phyloP scores from a whole-genome alignment of 805 yeast species.

The Brettanomyces anomalus region DNA sequence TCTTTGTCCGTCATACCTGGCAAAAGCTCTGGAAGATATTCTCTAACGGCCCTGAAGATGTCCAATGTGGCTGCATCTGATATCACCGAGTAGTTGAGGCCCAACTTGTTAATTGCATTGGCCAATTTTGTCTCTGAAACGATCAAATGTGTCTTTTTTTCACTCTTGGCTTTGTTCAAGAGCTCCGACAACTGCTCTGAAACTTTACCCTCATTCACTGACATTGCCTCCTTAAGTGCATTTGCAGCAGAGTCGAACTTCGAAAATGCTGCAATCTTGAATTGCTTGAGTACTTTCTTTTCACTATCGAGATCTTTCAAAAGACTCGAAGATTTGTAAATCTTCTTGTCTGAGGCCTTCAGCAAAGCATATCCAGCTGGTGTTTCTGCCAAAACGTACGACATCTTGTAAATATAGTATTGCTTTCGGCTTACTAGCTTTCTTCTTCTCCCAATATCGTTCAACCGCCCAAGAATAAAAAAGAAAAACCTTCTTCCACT shows the following conservation, averaged over 20 bases:
- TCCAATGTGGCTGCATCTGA: slow-evolving; percentile 94
- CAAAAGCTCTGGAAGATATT: slow-evolving; percentile 83
- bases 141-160: slow-evolving; percentile 77
- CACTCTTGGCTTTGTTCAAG: slow-evolving; percentile 66
- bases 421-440: too few species aligned
- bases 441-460: too few species aligned
- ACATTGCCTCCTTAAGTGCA: slow-evolving; percentile 91
- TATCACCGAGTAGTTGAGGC: slow-evolving; percentile 77
- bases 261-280: slow-evolving; percentile 92
- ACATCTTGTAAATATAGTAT: slow-evolving; percentile 34
- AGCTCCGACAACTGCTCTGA: slow-evolving; percentile 72
- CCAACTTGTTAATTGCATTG: slow-evolving; percentile 91
- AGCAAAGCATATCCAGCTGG: slow-evolving; percentile 98
- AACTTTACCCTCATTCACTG: slow-evolving; percentile 90
- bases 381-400: slow-evolving; percentile 91
- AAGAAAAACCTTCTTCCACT: too few species aligned
- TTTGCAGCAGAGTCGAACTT: slow-evolving; percentile 91
- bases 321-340: slow-evolving; percentile 73
- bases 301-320: slow-evolving; percentile 72
- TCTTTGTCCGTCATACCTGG: slow-evolving; percentile 88
- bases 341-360: slow-evolving; percentile 96
- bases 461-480: too few species aligned
- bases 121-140: slow-evolving; percentile 96
- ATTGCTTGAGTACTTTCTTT: slow-evolving; percentile 79
- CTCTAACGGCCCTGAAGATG: slow-evolving; percentile 90